These are phyloP conservation scores for Ceratobasidium papillatum DNA, from an alignment of 1,284 basidiomycete species.

Conservation along the genomic window DNA sequence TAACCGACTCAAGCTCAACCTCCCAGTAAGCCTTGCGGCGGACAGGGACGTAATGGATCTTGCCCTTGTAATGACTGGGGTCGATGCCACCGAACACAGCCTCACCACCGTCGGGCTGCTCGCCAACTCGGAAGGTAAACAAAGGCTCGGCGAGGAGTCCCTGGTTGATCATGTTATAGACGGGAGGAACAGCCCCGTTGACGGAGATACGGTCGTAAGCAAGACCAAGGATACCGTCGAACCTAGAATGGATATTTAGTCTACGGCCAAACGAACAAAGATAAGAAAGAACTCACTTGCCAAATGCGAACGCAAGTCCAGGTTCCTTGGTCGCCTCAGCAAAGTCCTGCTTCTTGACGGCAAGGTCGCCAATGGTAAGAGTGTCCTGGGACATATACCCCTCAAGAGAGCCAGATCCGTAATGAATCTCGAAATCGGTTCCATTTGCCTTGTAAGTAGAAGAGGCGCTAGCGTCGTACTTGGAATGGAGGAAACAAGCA, in stretches of 20 bases:
- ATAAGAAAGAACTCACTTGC: slow-evolving; percentile 68
- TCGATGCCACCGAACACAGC: slow-evolving; percentile 95
- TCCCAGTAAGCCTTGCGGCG: slow-evolving; percentile 99
- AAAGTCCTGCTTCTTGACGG: slow-evolving; percentile 84
- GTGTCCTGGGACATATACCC: slow-evolving; percentile 92
- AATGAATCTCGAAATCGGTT: slow-evolving; percentile 89
- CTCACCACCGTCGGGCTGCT: slow-evolving; percentile 90
- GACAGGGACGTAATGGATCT: slow-evolving; percentile 88
- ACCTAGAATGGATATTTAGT: slow-evolving; percentile 59
- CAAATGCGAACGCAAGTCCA: slow-evolving; percentile 96
- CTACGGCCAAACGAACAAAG: background rate
- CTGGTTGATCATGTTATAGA: slow-evolving; percentile 93
- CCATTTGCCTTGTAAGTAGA: slow-evolving; percentile 94
- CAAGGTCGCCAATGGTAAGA: slow-evolving; percentile 85
- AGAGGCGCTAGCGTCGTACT: slow-evolving; percentile 89
- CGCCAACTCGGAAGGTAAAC: slow-evolving; percentile 95
- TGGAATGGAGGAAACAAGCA: slow-evolving; percentile 96
- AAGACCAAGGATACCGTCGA: slow-evolving; percentile 96
- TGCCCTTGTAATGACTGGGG: slow-evolving; percentile 77
- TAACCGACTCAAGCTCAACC: slow-evolving; percentile 88
- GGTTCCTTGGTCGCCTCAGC: slow-evolving; percentile 98
- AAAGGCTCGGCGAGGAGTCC: slow-evolving; percentile 85
- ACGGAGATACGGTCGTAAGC: slow-evolving; percentile 97
- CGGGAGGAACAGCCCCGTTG: slow-evolving; percentile 92
- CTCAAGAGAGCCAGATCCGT: slow-evolving; percentile 97